Conservation (phyloP, 768 basidiomycete genomes). For the Pleurotus pulmonarius region DNA sequence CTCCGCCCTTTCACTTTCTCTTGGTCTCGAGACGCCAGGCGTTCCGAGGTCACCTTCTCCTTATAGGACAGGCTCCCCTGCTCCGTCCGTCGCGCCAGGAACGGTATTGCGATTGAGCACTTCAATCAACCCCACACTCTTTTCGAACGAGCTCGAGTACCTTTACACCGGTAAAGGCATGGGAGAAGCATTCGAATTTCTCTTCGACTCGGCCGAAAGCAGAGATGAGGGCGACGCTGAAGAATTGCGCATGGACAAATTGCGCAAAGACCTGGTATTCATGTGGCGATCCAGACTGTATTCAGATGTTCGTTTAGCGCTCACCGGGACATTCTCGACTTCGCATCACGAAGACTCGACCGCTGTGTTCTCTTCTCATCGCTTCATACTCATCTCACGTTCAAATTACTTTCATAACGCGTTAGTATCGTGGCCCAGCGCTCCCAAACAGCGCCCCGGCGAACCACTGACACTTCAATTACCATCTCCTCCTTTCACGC, state of each 20-base stretch:
- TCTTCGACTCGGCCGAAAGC: conserved; percentile 67
- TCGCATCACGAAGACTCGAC: conserved; percentile 64
- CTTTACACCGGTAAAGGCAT: conserved; percentile 91
- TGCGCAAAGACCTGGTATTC: conserved; percentile 90
- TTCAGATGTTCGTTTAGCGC: conserved; percentile 82
- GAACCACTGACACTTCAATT: conserved; percentile 65
- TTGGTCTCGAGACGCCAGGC: conserved; percentile 38
- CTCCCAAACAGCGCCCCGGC: conserved; percentile 17
- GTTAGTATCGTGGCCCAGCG: conserved; percentile 60
- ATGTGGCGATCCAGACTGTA: conserved; percentile 97
- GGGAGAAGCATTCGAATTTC: conserved; percentile 83
- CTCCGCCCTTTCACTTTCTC: conserved; percentile 57
- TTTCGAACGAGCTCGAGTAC: conserved; percentile 89
- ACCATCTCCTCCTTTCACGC: conserved; percentile 92
- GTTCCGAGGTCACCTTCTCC: conserved; percentile 46
- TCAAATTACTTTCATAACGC: conserved; percentile 83
- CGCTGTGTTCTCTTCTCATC: conserved; percentile 87
- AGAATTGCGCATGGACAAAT: conserved; percentile 70
- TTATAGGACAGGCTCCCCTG: conserved; percentile 39
- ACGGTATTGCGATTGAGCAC: conserved; percentile 61
- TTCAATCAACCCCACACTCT: conserved; percentile 72
- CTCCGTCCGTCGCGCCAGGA: conserved; percentile 37
- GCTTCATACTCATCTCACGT: conserved; percentile 88
- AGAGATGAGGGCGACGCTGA: conserved; percentile 40
- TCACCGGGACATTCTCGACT: conserved; percentile 67